Percentiles rank a stretch among this genome's conserved stretches.
These are phyloP conservation scores for Nymphaea thermarum DNA, from an alignment of 164 flowering plant species.

Conservation along the genomic window DNA sequence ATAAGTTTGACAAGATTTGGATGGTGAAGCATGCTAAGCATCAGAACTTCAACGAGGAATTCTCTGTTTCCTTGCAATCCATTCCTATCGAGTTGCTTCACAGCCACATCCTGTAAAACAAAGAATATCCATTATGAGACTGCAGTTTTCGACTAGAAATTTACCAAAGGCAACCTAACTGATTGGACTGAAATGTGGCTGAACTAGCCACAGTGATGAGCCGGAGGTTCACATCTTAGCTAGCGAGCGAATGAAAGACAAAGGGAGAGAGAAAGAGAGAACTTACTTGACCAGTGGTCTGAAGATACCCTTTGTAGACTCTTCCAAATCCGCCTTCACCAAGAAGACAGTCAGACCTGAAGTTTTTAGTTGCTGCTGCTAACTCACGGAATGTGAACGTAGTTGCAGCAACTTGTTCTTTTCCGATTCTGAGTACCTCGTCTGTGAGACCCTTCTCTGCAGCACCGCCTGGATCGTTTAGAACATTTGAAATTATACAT, in stretches of 20 bases:
- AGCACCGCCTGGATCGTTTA: slow-evolving; percentile 33
- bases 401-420: slow-evolving; percentile 37
- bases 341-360: slow-evolving; percentile 36
- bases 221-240: no score
- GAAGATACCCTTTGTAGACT: slow-evolving; percentile 61
- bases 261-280: neutral
- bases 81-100: slow-evolving; percentile 6
- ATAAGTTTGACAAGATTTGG: slow-evolving; percentile 9
- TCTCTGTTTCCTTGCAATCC: slow-evolving; percentile 10
- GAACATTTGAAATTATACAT: neutral
- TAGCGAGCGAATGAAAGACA: no score
- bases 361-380: slow-evolving; percentile 42
- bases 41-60: slow-evolving; percentile 9
- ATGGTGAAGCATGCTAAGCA: slow-evolving; percentile 11
- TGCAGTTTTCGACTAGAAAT: neutral
- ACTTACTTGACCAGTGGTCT: slow-evolving; percentile 36
- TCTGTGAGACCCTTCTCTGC: slow-evolving; percentile 31
- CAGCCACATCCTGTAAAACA: slow-evolving; percentile 6
- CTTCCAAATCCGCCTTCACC: slow-evolving; percentile 77
- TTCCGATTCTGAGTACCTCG: slow-evolving; percentile 38
- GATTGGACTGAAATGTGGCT: no score
- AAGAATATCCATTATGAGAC: neutral
- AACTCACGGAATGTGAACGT: slow-evolving; percentile 40
- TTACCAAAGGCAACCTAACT: no score
- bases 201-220: no score